Base-by-base conservation (phyloP, 1,139 yeast species). In the Geotrichum bryndzae region DNA sequence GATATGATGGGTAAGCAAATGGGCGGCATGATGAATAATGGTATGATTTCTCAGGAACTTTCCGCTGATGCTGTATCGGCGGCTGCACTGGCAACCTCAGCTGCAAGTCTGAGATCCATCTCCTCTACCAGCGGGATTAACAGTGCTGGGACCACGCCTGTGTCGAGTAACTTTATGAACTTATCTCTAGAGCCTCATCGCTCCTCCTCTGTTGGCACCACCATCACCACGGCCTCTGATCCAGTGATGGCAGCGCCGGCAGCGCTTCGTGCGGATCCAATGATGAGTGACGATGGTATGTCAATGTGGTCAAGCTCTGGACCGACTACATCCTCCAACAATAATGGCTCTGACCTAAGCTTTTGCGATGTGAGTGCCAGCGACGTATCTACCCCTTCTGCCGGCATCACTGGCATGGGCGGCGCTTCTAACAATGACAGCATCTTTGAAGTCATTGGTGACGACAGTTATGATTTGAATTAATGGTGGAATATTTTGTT, bases 371-470 rank as follows among this genome's bases (percentile, higher is more conserved):
- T 35, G 23, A 23, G 31, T 23, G 25, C 50, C 3, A 48, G 56
- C 23, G 45, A 55, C 29, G 22, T 41, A 15, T 33, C 55, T 25
- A 46, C 57, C 5, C 53, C 54, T 15, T 51, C 55, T 38, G 15
- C 48, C 50, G 46, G 56, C 35, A 27, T 50, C 8, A 15, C 41
- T 45, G 56, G 46, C 23, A 29, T 48, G 10, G n/a, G 31, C 5
- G 31, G 41, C 11, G 31, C 22, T n/a, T 11, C 45, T 29, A 25
- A 18, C 33, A 46, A 51, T 2, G 61, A 54, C 6, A 46, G 52
- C 15, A 41, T 59, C 10, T 59, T 59, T 59, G 59, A 55, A 13
- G 31, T 56, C 8, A 59, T 59, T 54, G 55, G 53, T 7, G 61
- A 59, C n/a, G 61, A 59, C 18, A 11, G 18, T n/a, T 41, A 29